Evolutionary conservation across 371 early-diverging fungal species (phyloP).

Genomic region (Funneliformis caledonium): DNA sequence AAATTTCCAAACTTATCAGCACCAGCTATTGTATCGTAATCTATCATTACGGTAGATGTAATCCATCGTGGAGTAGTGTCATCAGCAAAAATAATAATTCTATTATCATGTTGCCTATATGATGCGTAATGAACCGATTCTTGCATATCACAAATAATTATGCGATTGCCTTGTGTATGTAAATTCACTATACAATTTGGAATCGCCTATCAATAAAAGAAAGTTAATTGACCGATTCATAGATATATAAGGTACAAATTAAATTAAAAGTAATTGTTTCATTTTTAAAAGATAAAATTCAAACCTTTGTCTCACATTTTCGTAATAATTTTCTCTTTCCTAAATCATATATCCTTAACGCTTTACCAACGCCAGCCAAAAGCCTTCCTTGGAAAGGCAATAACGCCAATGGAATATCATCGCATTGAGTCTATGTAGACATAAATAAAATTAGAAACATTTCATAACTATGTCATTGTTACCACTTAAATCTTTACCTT

Average conservation of each 20-base stretch:
- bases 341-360: constrained; percentile 89
- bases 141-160: constrained; percentile 85
- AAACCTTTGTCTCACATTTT: constrained; percentile 83
- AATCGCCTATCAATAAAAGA: constrained; percentile 52
- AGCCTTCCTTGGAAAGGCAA: constrained; percentile 88
- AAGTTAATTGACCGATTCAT: neutral
- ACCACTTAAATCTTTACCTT: constrained; percentile 46
- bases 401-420: constrained; percentile 85
- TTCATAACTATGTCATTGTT: neutral
- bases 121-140: constrained; percentile 85
- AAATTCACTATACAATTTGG: constrained; percentile 77
- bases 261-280: neutral
- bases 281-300: neutral
- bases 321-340: constrained; percentile 91
- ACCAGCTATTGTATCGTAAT: constrained; percentile 91
- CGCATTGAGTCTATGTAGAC: constrained; percentile 66
- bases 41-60: constrained; percentile 79
- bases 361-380: constrained; percentile 87
- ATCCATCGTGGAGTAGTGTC: constrained; percentile 92
- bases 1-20: constrained; percentile 98
- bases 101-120: constrained; percentile 77
- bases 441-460: neutral
- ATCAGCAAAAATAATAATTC: constrained; percentile 89
- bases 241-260: neutral
- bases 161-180: constrained; percentile 85